Conservation (phyloP, 2,329 filamentous ascomycete genomes). For the Cladorrhinum sp. region DNA sequence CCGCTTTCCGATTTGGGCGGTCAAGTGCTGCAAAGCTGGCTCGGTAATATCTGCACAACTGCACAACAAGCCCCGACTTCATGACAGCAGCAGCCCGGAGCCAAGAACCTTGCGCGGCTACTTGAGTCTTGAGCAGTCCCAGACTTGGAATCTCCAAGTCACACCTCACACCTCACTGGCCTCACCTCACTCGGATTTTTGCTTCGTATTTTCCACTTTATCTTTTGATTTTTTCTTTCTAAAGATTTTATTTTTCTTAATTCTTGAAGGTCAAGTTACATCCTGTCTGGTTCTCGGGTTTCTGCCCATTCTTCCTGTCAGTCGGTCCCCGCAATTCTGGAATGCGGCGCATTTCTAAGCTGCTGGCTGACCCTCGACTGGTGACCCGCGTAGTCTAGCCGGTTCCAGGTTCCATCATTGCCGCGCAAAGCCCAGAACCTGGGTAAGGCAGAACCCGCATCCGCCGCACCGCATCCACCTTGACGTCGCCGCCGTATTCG, state of each 20-base stretch:
- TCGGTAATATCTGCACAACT: neutral
- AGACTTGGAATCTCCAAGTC: neutral
- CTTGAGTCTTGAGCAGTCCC: too few relatives aligned
- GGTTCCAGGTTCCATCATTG: neutral
- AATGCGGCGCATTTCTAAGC: neutral
- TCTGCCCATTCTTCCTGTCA: neutral
- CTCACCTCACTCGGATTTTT: too few relatives aligned
- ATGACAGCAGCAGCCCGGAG: neutral
- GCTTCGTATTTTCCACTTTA: neutral
- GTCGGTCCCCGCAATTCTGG: neutral
- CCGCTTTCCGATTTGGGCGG: neutral
- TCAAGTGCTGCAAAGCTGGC: neutral
- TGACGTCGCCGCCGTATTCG: conserved; percentile 5
- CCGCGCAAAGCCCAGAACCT: neutral
- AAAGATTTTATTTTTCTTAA: neutral
- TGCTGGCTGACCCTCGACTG: neutral
- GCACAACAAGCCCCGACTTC: too few relatives aligned
- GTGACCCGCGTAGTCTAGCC: neutral
- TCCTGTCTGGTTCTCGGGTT: too few relatives aligned
- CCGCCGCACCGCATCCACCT: conserved; percentile 3
- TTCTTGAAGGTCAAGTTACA: too few relatives aligned
- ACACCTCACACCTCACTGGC: neutral
- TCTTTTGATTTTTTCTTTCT: neutral
- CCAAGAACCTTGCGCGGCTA: too few relatives aligned
- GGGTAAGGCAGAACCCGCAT: neutral